Conservation (phyloP, 768 basidiomycete genomes). For the Auriscalpium vulgare region DNA sequence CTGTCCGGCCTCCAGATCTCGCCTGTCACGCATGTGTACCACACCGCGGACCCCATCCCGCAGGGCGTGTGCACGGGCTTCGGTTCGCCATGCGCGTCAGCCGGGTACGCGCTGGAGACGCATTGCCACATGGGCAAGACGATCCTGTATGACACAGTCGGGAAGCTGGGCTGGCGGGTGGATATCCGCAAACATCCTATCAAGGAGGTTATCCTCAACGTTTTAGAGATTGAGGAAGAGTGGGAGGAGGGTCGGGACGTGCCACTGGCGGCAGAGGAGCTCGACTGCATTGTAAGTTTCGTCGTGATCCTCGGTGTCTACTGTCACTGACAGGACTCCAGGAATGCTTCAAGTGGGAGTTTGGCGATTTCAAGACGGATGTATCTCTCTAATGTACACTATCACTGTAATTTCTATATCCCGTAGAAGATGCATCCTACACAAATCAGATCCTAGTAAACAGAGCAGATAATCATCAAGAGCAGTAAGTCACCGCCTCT, state of each 20-base stretch:
- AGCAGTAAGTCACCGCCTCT: neutral
- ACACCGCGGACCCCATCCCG: slow-evolving; percentile 68
- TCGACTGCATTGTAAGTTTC: slow-evolving; percentile 50
- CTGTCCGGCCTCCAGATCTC: slow-evolving; percentile 11
- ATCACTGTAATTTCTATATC: slow-evolving; percentile 4
- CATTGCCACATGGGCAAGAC: slow-evolving; percentile 55
- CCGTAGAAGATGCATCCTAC: neutral
- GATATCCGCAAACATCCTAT: slow-evolving; percentile 51
- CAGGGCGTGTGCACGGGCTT: slow-evolving; percentile 47
- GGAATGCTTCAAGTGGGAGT: slow-evolving; percentile 80
- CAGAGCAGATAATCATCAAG: neutral
- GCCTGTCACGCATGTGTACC: slow-evolving; percentile 41
- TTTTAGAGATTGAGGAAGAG: slow-evolving; percentile 42
- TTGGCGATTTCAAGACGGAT: slow-evolving; percentile 34
- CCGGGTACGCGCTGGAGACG: slow-evolving; percentile 59
- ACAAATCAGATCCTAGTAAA: too few relatives aligned
- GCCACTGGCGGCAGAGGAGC: slow-evolving; percentile 51
- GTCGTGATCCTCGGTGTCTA: neutral
- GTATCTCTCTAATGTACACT: neutral
- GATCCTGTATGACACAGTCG: slow-evolving; percentile 65
- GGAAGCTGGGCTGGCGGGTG: slow-evolving; percentile 49
- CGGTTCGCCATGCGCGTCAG: slow-evolving; percentile 46
- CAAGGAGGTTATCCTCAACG: slow-evolving; percentile 42
- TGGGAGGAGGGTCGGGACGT: slow-evolving; percentile 41
- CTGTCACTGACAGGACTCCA: slow-evolving; percentile 18